Evolutionary conservation across 2,329 filamentous ascomycete species (phyloP).

Genomic region (Fusarium sp.): DNA sequence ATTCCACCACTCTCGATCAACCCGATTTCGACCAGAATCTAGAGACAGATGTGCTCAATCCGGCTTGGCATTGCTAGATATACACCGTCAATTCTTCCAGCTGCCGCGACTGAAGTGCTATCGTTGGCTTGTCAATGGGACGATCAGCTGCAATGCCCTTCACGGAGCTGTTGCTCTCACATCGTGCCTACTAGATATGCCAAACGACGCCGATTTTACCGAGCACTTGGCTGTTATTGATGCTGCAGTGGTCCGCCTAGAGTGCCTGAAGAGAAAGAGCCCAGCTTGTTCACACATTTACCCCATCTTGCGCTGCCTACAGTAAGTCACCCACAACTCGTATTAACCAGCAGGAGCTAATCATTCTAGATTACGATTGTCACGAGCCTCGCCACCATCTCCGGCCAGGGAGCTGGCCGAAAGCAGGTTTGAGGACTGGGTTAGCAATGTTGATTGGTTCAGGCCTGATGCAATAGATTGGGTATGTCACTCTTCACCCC

Average conservation of each 20-base stretch:
- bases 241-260: slow-evolving; percentile 13
- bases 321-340: slow-evolving; percentile 1
- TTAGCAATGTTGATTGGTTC: slow-evolving; percentile 31
- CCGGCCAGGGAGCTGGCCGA: neutral
- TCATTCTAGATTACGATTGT: slow-evolving; percentile 6
- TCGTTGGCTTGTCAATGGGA: slow-evolving; percentile 29
- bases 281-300: slow-evolving; percentile 24
- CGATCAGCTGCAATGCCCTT: slow-evolving; percentile 19
- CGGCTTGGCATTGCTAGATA: slow-evolving; percentile 22
- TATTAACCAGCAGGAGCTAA: neutral
- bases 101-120: slow-evolving; percentile 26
- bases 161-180: slow-evolving; percentile 32
- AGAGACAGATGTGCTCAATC: slow-evolving; percentile 26
- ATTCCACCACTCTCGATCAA: slow-evolving; percentile 13
- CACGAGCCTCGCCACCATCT: neutral
- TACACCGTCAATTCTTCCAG: slow-evolving; percentile 27
- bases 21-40: slow-evolving; percentile 5
- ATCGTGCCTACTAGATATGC: slow-evolving; percentile 26
- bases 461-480: slow-evolving; percentile 28
- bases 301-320: slow-evolving; percentile 20
- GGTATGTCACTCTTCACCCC: neutral
- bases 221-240: slow-evolving; percentile 11
- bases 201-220: neutral
- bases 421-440: slow-evolving; percentile 26
- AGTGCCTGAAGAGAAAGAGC: slow-evolving; percentile 10